phyloP scores from a whole-genome alignment of 2,329 filamentous ascomycete species.

The Claviceps sp. region DNA sequence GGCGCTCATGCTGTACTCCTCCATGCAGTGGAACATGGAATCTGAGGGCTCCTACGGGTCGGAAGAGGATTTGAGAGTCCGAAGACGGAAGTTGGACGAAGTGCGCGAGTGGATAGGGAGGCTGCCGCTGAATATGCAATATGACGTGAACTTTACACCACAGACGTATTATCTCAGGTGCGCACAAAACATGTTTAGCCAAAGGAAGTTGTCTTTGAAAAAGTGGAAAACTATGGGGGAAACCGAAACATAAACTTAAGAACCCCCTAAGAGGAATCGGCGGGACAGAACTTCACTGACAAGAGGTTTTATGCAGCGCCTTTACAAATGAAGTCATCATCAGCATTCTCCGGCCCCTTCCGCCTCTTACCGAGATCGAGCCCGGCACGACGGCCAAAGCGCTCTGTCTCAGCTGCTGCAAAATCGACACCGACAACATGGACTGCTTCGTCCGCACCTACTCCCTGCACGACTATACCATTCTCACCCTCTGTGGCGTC shows the following conservation, averaged over 20 bases:
- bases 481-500: slow-evolving; percentile 7
- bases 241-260: too few relatives aligned
- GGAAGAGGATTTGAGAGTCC: slow-evolving; percentile 4
- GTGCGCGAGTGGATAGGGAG: slow-evolving; percentile 5
- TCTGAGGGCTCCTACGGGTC: not conserved
- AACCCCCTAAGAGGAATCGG: not conserved
- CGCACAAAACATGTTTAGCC: not conserved
- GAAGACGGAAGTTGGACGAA: not conserved
- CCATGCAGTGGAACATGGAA: slow-evolving; percentile 6
- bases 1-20: slow-evolving; percentile 7
- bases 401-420: slow-evolving; percentile 6
- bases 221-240: too few relatives aligned
- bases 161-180: slow-evolving; percentile 9
- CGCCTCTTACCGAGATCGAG: slow-evolving; percentile 5
- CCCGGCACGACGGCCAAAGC: slow-evolving; percentile 3
- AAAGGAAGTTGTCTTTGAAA: too few relatives aligned
- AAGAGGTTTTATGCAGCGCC: not conserved
- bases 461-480: slow-evolving; percentile 7
- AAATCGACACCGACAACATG: slow-evolving; percentile 3
- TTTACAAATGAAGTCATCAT: slow-evolving; percentile 8
- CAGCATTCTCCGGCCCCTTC: slow-evolving; percentile 5
- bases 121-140: slow-evolving; percentile 6
- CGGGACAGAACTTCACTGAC: not conserved
- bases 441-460: slow-evolving; percentile 6
- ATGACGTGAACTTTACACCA: slow-evolving; percentile 8